Evolutionary conservation across 805 yeast species (phyloP).

Genomic region (Torulaspora microellipsoides): DNA sequence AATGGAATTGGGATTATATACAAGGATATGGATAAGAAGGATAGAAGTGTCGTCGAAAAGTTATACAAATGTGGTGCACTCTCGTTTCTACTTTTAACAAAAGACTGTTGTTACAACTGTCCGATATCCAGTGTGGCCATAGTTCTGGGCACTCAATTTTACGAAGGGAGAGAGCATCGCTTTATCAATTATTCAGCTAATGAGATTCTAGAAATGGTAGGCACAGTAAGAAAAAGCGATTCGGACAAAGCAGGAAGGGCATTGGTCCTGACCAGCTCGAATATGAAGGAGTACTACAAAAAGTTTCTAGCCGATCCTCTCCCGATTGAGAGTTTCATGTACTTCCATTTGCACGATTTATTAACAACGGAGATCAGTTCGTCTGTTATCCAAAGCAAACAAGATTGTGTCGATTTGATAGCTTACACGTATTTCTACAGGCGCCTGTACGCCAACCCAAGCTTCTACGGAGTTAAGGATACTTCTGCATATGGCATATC

Average conservation of each 20-base stretch:
- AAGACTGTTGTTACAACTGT: conserved; percentile 46
- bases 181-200: conserved; percentile 62
- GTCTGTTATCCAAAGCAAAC: conserved; percentile 57
- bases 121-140: conserved; percentile 55
- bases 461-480: conserved; percentile 77
- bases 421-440: conserved; percentile 81
- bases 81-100: conserved; percentile 54
- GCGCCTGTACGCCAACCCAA: conserved; percentile 76
- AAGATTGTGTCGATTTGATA: conserved; percentile 88
- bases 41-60: conserved; percentile 50
- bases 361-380: conserved; percentile 71
- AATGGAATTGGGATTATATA: conserved; percentile 65
- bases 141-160: conserved; percentile 65
- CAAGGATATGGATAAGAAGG: conserved; percentile 51
- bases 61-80: conserved; percentile 50
- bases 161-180: conserved; percentile 70
- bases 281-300: conserved; percentile 58
- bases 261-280: conserved; percentile 51
- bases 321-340: conserved; percentile 79
- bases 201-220: conserved; percentile 63
- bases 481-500: conserved; percentile 65
- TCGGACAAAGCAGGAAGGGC: conserved; percentile 40
- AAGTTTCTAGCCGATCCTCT: conserved; percentile 68
- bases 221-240: conserved; percentile 34
- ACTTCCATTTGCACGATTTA: conserved; percentile 55